Evolutionary conservation across 2,329 filamentous ascomycete genomes (phyloP).

Genomic region (Pseudonectria foliicola): DNA sequence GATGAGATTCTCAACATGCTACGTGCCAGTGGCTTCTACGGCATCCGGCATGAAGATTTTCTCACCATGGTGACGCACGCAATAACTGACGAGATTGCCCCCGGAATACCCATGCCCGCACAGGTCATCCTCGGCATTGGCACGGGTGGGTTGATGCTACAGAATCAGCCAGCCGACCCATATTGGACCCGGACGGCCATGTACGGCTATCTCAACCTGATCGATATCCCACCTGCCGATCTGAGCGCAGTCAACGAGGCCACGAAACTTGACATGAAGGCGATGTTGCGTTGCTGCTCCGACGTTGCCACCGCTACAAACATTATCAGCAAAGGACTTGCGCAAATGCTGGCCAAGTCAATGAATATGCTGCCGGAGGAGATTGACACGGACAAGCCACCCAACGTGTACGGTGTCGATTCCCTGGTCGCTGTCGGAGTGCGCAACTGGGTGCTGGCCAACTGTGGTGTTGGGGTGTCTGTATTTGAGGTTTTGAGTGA

Average conservation of each 20-base stretch:
- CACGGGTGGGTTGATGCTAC: conserved; percentile 45
- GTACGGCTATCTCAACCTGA: conserved; percentile 40
- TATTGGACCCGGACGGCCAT: conserved; percentile 47
- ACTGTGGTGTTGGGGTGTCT: conserved; percentile 36
- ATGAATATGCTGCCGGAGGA: conserved; percentile 39
- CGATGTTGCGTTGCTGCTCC: conserved; percentile 24
- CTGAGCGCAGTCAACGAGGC: conserved; percentile 13
- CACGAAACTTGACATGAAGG: conserved; percentile 22
- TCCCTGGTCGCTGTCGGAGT: conserved; percentile 46
- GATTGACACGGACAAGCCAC: conserved; percentile 34
- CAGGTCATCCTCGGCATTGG: conserved; percentile 48
- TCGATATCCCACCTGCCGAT: conserved; percentile 36
- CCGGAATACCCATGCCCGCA: conserved; percentile 28
- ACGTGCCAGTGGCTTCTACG: conserved; percentile 46
- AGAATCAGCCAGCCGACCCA: conserved; percentile 45
- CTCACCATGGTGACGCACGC: conserved; percentile 40
- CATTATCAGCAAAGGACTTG: conserved; percentile 31
- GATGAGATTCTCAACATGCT: conserved; percentile 40
- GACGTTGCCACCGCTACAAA: conserved; percentile 22
- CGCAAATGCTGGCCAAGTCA: conserved; percentile 34
- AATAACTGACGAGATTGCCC: conserved; percentile 30
- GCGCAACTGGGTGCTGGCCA: conserved; percentile 42
- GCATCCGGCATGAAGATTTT: conserved; percentile 44
- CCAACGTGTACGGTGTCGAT: conserved; percentile 44
- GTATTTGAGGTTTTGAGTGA: conserved; percentile 43